These are phyloP conservation scores for Saturnispora quitensis DNA, from an alignment of 805 yeast genomes.

Conservation along the genomic window DNA sequence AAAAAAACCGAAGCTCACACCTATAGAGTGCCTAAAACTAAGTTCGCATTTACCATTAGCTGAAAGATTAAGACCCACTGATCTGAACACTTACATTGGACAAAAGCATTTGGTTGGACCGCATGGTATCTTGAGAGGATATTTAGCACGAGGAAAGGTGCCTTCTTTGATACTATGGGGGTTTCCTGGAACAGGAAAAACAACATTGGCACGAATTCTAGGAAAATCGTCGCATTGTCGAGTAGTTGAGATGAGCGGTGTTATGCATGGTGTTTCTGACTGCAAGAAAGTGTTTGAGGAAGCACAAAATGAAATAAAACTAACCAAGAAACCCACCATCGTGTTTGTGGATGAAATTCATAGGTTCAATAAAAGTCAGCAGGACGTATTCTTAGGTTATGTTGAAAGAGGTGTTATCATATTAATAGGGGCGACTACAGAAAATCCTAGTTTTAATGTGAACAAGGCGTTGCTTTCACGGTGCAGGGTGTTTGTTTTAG, in stretches of 20 bases:
- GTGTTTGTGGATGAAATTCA: conserved; percentile 92
- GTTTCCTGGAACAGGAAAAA: conserved; percentile 93
- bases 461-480: conserved; percentile 78
- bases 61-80: conserved; percentile 73
- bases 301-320: conserved; percentile 35
- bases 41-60: conserved; percentile 46
- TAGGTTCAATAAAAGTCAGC: conserved; percentile 77
- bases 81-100: conserved; percentile 67
- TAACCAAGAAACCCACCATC: conserved; percentile 49
- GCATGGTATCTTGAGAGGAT: conserved; percentile 57
- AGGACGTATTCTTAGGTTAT: conserved; percentile 75
- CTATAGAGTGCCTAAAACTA: conserved; percentile 13
- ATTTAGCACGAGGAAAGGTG: conserved; percentile 50
- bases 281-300: conserved; percentile 52
- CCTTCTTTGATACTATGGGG: conserved; percentile 94
- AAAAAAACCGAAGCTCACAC: conserved; percentile 3
- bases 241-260: conserved; percentile 79
- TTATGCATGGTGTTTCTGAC: conserved; percentile 59
- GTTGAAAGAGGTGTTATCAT: conserved; percentile 78
- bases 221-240: conserved; percentile 45
- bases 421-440: conserved; percentile 95
- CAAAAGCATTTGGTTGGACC: conserved; percentile 69
- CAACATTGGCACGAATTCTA: conserved; percentile 58
- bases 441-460: conserved; percentile 79
- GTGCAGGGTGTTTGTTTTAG: conserved; percentile 68